Conservation (phyloP, 192 early-diverging fungal genomes). For the Helicostylum pulchrum region DNA sequence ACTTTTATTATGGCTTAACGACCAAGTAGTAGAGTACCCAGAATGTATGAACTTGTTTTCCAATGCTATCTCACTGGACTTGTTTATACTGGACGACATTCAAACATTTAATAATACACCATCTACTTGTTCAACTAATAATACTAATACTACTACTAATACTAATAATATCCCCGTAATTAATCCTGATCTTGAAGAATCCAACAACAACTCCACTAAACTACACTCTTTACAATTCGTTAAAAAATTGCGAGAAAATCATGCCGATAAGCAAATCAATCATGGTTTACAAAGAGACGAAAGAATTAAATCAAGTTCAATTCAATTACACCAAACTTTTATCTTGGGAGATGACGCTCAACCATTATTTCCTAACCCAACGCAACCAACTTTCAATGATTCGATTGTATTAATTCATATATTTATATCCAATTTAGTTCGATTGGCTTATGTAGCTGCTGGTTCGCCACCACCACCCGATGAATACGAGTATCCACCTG, state of each 20-base stretch:
- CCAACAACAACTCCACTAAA: constrained; percentile 5
- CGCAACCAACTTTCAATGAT: constrained; percentile 55
- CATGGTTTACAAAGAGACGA: constrained; percentile 15
- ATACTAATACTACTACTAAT: background rate
- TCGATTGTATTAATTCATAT: constrained; percentile 48
- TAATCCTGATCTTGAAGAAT: background rate
- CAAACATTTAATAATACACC: constrained; percentile 30
- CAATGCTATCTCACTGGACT: constrained; percentile 60
- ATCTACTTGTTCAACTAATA: background rate
- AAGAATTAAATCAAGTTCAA: constrained; percentile 13
- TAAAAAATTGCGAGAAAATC: constrained; percentile 23
- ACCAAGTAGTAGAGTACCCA: constrained; percentile 53
- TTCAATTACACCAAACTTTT: constrained; percentile 21
- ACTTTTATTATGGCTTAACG: constrained; percentile 71
- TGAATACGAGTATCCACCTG: constrained; percentile 51
- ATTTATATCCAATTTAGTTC: constrained; percentile 48
- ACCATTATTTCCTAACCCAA: constrained; percentile 53
- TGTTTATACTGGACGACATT: constrained; percentile 49
- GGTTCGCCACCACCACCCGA: constrained; percentile 60
- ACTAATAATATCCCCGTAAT: background rate
- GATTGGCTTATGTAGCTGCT: constrained; percentile 56
- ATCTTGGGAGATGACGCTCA: constrained; percentile 44
- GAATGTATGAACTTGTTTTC: constrained; percentile 62
- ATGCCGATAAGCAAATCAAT: constrained; percentile 6
- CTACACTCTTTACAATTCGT: constrained; percentile 29